Conservation (phyloP, 1,139 yeast species). For the Candida tropicalis region DNA sequence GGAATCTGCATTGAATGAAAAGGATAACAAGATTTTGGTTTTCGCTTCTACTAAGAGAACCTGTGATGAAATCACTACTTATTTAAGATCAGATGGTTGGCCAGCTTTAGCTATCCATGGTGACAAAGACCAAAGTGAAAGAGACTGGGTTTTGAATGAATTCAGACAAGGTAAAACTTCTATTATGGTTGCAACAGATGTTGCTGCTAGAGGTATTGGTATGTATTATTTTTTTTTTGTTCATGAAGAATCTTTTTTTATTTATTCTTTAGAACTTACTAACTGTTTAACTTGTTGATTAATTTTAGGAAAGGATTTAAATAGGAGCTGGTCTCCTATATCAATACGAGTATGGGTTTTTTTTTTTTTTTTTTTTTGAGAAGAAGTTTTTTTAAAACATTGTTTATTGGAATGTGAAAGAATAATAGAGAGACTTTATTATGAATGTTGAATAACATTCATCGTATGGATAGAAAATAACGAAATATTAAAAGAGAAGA, state of each 20-base stretch:
- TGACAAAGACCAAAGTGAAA: conserved; percentile 96
- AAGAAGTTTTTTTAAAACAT: neutral
- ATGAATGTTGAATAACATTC: neutral
- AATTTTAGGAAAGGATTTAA: conserved; percentile 6
- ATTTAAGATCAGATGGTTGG: conserved; percentile 96
- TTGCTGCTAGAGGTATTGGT: conserved; percentile 99
- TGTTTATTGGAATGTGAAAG: conserved; percentile 7
- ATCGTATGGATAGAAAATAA: conserved; percentile 1
- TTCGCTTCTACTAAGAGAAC: conserved; percentile 96
- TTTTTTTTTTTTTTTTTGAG: no score
- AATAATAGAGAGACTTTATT: neutral
- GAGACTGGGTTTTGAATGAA: conserved; percentile 97
- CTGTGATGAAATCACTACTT: conserved; percentile 93
- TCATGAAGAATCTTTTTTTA: no score
- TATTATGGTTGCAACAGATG: conserved; percentile 99
- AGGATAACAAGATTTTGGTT: conserved; percentile 75
- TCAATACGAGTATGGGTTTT: neutral
- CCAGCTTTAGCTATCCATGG: conserved; percentile 99
- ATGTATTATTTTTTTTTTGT: conserved; percentile 48
- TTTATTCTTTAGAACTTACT: conserved; percentile 6
- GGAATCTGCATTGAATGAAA: conserved; percentile 79
- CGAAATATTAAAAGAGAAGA: conserved; percentile 7
- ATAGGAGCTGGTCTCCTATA: conserved; percentile 4
- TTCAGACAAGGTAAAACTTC: conserved; percentile 92
- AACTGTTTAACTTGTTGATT: conserved; percentile 7